These are phyloP conservation scores for Pouteria campechiana DNA, from an alignment of 179 eudicot species.

Conservation along the genomic window DNA sequence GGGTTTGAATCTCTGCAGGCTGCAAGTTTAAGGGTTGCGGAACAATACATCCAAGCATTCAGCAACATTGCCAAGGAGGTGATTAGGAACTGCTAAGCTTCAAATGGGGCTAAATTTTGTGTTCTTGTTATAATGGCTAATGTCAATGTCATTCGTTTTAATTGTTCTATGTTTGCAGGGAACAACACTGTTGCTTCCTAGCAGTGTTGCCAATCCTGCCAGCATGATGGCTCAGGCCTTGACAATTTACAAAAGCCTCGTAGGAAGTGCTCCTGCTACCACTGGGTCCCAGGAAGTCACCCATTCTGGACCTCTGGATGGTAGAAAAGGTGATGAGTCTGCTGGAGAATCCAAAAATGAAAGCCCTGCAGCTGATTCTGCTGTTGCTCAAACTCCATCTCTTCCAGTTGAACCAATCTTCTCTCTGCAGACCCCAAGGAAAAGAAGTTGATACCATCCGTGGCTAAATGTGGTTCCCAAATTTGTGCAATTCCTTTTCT, in stretches of 20 bases:
- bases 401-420: slow-evolving; percentile 14
- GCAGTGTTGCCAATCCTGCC: slow-evolving; percentile 41
- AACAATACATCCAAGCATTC: slow-evolving; percentile 73
- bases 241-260: slow-evolving; percentile 45
- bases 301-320: slow-evolving; percentile 2
- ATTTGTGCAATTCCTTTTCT: neutral
- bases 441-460: neutral
- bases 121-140: neutral
- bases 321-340: slow-evolving; percentile 3
- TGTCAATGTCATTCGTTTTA: neutral
- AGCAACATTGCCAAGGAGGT: slow-evolving; percentile 75
- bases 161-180: slow-evolving; percentile 24
- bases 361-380: neutral
- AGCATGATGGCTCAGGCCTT: slow-evolving; percentile 59
- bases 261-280: slow-evolving; percentile 16
- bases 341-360: neutral
- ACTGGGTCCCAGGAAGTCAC: slow-evolving; percentile 5
- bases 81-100: neutral
- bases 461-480: too few relatives aligned
- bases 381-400: neutral
- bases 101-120: neutral
- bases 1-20: too few relatives aligned
- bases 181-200: slow-evolving; percentile 65
- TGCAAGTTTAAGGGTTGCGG: slow-evolving; percentile 77
- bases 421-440: slow-evolving; percentile 30